Base-by-base conservation (phyloP, 495 filamentous ascomycete genomes). In the Penicillium salamii region DNA sequence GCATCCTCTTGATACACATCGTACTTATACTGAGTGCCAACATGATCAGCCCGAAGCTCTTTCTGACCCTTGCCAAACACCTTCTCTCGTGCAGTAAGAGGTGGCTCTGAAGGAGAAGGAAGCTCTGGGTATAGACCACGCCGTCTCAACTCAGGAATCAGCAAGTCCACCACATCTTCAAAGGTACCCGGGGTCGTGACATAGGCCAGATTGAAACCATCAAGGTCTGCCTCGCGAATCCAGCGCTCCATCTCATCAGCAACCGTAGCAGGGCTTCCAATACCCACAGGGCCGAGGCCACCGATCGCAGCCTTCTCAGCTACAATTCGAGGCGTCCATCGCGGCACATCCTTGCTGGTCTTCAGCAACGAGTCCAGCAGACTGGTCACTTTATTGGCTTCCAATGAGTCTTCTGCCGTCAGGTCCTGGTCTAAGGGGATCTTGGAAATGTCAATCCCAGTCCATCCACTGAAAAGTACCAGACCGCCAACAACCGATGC, bases 401-500 rank as follows among this genome's bases (percentile, higher is more conserved):
- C 81, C 5, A 66, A 58, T 1, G 74, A 78, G 54, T 84, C 76
- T 15, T 67, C 71, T 0, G 66, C 66, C 1, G 65, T 76, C 49
- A 84, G 66, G 17, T 83, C 79, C 53, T 81, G 72, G 51, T 85
- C 81, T 1, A 80, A 46, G 1, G 78, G 75, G 40, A 79, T 72
- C 38, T 68, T 70, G n/a, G 71, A 78, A 35, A 86, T 70, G 48
- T 85, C 83, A 35, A 85, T 78, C 2, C 81, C 80, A 12, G 81
- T 83, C 78, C 80, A 85, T 13, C 81, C 80, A 29, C 72, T 71
- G 49, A 86, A 80, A 7, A 84, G 66, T 0, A 80, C 82, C 26
- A 86, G 56, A 0, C 77, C 81, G n/a, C 80, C 81, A 21, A 78
- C 61, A 2, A 73, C 71, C 1, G 74, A 77, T 3, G 74, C 78